Evolutionary conservation across 169 alveolate genomes (phyloP).

Genomic region (Eimeria falciformis): DNA sequence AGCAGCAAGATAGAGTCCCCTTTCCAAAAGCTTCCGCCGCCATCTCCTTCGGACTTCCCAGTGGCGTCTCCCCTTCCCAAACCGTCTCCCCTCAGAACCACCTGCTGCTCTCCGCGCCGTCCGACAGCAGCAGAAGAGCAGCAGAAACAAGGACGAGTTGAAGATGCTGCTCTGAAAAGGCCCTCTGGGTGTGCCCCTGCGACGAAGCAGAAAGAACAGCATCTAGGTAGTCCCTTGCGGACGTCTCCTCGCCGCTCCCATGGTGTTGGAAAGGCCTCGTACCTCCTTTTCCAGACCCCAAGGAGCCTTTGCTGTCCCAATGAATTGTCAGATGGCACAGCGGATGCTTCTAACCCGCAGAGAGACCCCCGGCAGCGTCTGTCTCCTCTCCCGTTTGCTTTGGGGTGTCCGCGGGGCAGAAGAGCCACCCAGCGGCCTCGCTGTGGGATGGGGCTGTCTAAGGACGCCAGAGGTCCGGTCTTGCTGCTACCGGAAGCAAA

Average conservation of each 20-base stretch:
- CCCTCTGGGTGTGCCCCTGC: slow-evolving; percentile 33
- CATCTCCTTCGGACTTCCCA: slow-evolving; percentile 73
- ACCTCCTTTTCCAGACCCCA: slow-evolving; percentile 40
- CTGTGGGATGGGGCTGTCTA: neutral
- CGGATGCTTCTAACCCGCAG: slow-evolving; percentile 7
- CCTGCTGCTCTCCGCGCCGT: slow-evolving; percentile 18
- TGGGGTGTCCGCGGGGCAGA: slow-evolving; percentile 11
- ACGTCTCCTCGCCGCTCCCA: slow-evolving; percentile 53
- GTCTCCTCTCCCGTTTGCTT: slow-evolving; percentile 37
- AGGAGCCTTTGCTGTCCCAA: slow-evolving; percentile 17
- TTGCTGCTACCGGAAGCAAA: neutral
- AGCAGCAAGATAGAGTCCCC: slow-evolving; percentile 61
- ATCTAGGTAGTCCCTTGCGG: slow-evolving; percentile 28
- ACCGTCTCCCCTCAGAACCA: no score
- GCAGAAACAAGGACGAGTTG: neutral
- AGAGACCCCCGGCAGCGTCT: slow-evolving; percentile 44
- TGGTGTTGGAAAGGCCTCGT: slow-evolving; percentile 4
- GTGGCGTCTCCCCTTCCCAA: slow-evolving; percentile 46
- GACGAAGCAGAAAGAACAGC: slow-evolving; percentile 5
- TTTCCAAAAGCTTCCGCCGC: slow-evolving; percentile 68
- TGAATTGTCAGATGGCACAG: slow-evolving; percentile 1
- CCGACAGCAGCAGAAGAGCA: slow-evolving; percentile 3
- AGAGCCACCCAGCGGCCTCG: neutral
- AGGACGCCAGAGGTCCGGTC: neutral
- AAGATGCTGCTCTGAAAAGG: neutral